Evolutionary conservation across 2,329 filamentous ascomycete species (phyloP), one percentile per base, ranked within the genome.

Genomic region (Chlorencoelia australis): DNA sequence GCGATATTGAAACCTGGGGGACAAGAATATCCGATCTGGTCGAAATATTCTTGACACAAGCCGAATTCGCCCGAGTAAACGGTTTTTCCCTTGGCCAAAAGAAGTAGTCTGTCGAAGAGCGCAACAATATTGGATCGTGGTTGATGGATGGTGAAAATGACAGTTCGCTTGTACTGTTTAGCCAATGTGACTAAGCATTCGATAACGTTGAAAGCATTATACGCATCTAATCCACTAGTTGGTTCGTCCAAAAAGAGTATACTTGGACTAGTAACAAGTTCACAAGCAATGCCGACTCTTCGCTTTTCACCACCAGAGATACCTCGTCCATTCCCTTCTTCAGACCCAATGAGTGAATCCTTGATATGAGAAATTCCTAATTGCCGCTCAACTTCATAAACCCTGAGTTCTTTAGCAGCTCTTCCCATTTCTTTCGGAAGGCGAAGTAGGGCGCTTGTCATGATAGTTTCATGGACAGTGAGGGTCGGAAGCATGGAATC

Each of bases 1-100:
- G 91, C 91, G 59, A 98, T 96, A 54, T 98, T 98, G 71, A 96
- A 98, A 2, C 93, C 93, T 16, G 88, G 82, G 8, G 91, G 91
- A 54, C 93, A 98, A 32, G 82, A 69, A 58, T 95, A 98, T 28
- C 91, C 93, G 43, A 94, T 79, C 30, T 77, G 72, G 54, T 95
- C 86, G 51, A 98, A 98, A 57, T 95, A 98, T 14, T 75, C 67
- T 58, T 98, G 91, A 56, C 91, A 98, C 46, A 79, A 79, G 2
- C 74, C 67, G 57, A 96, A 94, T 1, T 86, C 84, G 0, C 91
- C 91, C 3, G 91, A 96, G 59, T 93, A 98, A 6, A 98, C 91
- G 1, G 85, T 82, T 51, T 80, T 80, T 17, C 91, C 91, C 47
- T 86, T 80, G 2, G 91, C 91, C 28, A 98, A 68, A 10, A 98